Evolutionary conservation across 768 basidiomycete species (phyloP).

Genomic region (Lentinula sp.): DNA sequence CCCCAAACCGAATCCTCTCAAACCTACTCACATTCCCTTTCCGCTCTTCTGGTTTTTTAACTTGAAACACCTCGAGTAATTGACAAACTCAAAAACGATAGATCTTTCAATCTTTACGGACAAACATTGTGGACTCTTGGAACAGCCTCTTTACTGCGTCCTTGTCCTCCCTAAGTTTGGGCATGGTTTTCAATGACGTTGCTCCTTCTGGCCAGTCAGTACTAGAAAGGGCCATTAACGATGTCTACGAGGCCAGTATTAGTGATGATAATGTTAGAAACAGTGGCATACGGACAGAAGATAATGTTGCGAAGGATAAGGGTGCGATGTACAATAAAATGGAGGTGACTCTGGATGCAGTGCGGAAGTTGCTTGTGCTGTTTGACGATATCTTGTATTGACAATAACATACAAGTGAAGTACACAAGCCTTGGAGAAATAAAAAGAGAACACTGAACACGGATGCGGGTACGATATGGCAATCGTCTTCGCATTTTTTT

Average conservation of each 20-base stretch:
- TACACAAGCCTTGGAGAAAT: no score
- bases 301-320: background rate
- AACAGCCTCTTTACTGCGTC: background rate
- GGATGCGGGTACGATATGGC: constrained; percentile 36
- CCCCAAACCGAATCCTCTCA: background rate
- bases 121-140: background rate
- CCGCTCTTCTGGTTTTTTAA: background rate
- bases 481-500: constrained; percentile 95
- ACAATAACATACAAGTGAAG: no score
- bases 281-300: background rate
- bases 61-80: background rate
- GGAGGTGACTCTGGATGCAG: background rate
- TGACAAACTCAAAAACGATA: background rate
- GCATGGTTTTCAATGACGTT: background rate
- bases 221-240: no score
- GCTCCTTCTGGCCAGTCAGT: background rate
- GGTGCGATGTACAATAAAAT: background rate
- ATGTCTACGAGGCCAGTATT: background rate
- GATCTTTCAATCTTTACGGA: background rate
- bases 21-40: background rate
- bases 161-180: background rate
- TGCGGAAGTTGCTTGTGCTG: background rate
- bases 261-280: background rate
- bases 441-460: no score
- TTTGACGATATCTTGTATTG: background rate